Evolutionary conservation across 78 protist genomes (phyloP).

Genomic region (Planoprotostelium fungivorum): DNA sequence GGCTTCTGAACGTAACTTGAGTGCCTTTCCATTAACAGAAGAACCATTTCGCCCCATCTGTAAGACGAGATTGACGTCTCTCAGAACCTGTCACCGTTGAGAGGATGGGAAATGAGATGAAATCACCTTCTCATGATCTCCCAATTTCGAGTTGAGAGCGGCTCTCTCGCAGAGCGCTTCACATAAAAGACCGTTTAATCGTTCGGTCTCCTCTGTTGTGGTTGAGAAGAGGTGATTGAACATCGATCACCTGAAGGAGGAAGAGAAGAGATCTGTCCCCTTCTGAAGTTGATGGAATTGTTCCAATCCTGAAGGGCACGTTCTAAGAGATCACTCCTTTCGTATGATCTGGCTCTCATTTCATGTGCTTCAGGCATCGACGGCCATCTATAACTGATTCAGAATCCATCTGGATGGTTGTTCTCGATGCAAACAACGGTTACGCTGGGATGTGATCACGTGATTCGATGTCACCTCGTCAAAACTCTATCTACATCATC

Average conservation of each 20-base stretch:
- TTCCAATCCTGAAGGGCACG: background rate
- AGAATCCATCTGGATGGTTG: background rate
- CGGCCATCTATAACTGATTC: background rate
- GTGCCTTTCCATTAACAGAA: background rate
- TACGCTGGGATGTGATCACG: no score
- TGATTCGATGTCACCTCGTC: no score
- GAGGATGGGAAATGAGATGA: background rate
- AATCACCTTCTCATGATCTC: background rate
- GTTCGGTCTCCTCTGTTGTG: background rate
- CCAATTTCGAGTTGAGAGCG: background rate
- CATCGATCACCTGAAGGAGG: background rate
- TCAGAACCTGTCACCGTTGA: background rate
- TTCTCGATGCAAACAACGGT: background rate
- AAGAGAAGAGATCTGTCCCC: background rate
- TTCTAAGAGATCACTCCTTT: background rate
- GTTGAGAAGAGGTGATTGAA: background rate
- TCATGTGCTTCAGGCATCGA: background rate
- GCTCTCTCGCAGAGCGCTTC: background rate
- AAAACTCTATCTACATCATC: background rate
- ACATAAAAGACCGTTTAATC: background rate
- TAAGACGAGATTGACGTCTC: background rate
- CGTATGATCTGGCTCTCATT: background rate
- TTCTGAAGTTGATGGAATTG: background rate
- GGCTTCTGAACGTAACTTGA: background rate
- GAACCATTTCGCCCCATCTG: background rate